Percentiles rank a stretch among this genome's conserved stretches.
Evolutionary conservation across 352 stramenopile genomes (phyloP).

Genomic region (Phytopythium sindhum): DNA sequence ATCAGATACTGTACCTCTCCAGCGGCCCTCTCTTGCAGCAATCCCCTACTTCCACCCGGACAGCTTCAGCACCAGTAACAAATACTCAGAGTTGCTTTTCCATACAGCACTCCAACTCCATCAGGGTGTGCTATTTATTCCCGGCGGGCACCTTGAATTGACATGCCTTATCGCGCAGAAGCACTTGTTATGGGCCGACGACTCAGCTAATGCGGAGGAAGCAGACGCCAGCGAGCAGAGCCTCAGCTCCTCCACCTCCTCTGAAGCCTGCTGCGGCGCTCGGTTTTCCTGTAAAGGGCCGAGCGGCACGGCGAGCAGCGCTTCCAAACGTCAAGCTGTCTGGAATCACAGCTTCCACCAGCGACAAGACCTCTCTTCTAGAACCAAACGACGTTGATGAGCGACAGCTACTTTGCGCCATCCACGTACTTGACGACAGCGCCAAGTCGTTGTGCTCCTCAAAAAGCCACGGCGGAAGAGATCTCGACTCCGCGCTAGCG

Average conservation of each 20-base stretch:
- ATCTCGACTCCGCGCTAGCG: not conserved
- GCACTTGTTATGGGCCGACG: no score
- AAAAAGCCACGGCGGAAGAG: not conserved
- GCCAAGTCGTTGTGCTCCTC: conserved; percentile 8
- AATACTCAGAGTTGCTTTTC: not conserved
- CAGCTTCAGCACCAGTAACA: not conserved
- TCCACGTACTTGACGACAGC: conserved; percentile 36
- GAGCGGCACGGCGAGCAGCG: not conserved
- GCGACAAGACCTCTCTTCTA: not conserved
- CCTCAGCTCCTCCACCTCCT: not conserved
- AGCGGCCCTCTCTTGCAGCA: not conserved
- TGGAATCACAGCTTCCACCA: not conserved
- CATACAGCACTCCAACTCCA: not conserved
- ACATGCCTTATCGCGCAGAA: not conserved
- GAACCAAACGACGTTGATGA: conserved; percentile 15
- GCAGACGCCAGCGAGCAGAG: not conserved
- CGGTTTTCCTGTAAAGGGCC: not conserved
- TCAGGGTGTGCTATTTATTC: not conserved
- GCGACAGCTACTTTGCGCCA: conserved; percentile 29
- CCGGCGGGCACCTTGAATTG: not conserved
- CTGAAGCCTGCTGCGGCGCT: not conserved
- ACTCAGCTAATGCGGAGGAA: not conserved
- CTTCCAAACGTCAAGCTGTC: not conserved
- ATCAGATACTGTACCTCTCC: not conserved
- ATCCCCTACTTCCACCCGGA: not conserved